Evolutionary conservation across 75 land plant species (phyloP).

Genomic region (Pseudotsuga menziesii): DNA sequence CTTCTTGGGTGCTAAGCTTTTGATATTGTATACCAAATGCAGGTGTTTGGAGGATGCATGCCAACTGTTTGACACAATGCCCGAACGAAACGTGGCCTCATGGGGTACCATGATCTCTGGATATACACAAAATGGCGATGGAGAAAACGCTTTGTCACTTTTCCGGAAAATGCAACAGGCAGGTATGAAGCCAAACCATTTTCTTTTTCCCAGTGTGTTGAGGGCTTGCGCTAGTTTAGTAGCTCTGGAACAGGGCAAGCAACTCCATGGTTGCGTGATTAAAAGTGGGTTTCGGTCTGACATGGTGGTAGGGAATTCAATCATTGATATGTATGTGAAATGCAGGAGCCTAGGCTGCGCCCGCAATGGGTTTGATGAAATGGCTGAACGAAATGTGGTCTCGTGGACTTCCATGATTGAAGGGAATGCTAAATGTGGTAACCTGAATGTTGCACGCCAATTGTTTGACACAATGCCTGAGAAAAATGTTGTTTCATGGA

Average conservation of each 20-base stretch:
- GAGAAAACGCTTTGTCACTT: conserved; percentile 11
- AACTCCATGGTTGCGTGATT: conserved; percentile 40
- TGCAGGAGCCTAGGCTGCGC: conserved; percentile 24
- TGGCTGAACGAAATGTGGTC: conserved; percentile 27
- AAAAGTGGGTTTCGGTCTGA: conserved; percentile 26
- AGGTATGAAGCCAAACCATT: too few relatives aligned
- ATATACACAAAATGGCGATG: conserved; percentile 13
- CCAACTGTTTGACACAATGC: conserved; percentile 22
- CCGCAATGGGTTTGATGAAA: conserved; percentile 26
- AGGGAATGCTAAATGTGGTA: background rate
- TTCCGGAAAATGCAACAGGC: too few relatives aligned
- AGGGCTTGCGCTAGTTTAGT: conserved; percentile 18
- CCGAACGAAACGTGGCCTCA: conserved; percentile 12
- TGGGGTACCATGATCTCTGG: conserved; percentile 21
- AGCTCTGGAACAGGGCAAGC: conserved; percentile 27
- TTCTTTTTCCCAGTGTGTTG: background rate
- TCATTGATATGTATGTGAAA: conserved; percentile 67
- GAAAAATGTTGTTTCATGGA: background rate
- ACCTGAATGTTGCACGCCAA: background rate
- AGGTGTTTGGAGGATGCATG: conserved; percentile 21
- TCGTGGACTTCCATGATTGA: conserved; percentile 61
- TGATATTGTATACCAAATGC: conserved; percentile 14
- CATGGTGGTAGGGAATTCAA: conserved; percentile 38
- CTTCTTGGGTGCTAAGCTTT: conserved; percentile 8
- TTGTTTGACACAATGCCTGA: conserved; percentile 1